phyloP scores from a whole-genome alignment of 2,329 filamentous ascomycete species.

The Colletotrichum sp. region DNA sequence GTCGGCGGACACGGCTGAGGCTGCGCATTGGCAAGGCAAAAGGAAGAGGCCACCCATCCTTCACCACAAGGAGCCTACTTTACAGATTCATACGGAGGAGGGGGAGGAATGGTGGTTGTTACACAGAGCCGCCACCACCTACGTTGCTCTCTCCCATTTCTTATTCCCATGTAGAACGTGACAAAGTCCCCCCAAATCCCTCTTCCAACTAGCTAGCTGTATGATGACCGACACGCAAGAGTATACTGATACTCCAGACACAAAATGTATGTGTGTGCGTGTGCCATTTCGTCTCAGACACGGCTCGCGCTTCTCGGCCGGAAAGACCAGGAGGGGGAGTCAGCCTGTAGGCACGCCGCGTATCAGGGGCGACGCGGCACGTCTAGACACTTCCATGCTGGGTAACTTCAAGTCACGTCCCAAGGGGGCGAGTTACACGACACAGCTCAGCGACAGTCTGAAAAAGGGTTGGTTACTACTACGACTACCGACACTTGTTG shows the following conservation, averaged over 20 bases:
- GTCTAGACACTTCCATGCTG: not conserved
- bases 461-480: not conserved
- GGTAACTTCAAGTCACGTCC: not conserved
- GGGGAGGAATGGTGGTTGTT: not conserved
- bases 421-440: not conserved
- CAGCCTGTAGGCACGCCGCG: not conserved
- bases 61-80: not conserved
- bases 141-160: not conserved
- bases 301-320: not conserved
- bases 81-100: not conserved
- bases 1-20: not conserved
- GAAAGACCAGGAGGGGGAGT: not conserved
- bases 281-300: not conserved
- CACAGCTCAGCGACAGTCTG: not conserved
- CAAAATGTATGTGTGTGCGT: not conserved
- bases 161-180: not conserved
- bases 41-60: not conserved
- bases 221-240: not conserved
- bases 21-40: not conserved
- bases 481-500: not conserved
- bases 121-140: not conserved
- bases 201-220: not conserved
- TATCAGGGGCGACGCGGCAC: not conserved
- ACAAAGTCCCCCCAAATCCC: not conserved
- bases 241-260: not conserved